Evolutionary conservation across 768 basidiomycete species (phyloP).

Genomic region (Pisolithus marmoratus): DNA sequence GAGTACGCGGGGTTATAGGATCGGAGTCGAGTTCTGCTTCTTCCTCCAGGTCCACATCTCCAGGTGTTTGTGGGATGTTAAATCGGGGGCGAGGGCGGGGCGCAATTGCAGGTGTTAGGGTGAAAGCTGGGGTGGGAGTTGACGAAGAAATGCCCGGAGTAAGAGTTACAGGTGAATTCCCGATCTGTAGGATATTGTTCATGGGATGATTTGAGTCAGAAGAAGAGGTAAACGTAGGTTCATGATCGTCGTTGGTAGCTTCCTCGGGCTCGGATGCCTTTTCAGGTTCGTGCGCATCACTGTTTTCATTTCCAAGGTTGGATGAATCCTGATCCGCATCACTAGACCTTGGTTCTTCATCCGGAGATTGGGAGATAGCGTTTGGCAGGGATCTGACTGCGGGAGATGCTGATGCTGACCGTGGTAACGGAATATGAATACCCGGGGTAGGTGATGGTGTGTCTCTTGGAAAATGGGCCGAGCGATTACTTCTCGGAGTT

Average conservation of each 20-base stretch:
- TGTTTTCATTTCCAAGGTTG: slow-evolving; percentile 2
- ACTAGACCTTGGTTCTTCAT: slow-evolving; percentile 12
- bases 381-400: slow-evolving; percentile 28
- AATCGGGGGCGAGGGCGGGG: slow-evolving; percentile 61
- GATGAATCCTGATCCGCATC: slow-evolving; percentile 9
- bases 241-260: slow-evolving; percentile 28
- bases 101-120: slow-evolving; percentile 65
- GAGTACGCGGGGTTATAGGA: slow-evolving; percentile 62
- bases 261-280: slow-evolving; percentile 18
- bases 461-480: slow-evolving; percentile 34
- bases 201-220: slow-evolving; percentile 33
- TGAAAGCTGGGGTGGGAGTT: slow-evolving; percentile 49
- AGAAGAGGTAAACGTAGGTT: slow-evolving; percentile 73
- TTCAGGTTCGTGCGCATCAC: slow-evolving; percentile 18
- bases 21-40: slow-evolving; percentile 35
- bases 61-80: slow-evolving; percentile 40
- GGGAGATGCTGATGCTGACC: slow-evolving; percentile 46
- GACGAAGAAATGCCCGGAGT: slow-evolving; percentile 51
- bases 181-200: slow-evolving; percentile 21
- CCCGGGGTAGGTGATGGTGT: slow-evolving; percentile 45
- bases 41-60: slow-evolving; percentile 32
- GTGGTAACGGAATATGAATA: slow-evolving; percentile 45
- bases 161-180: slow-evolving; percentile 31
- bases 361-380: slow-evolving; percentile 16
- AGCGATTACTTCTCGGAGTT: slow-evolving; percentile 54